Evolutionary conservation across 225 moss, liverwort and hornwort species (phyloP).

Genomic region (Physcomitrellopsis africana): DNA sequence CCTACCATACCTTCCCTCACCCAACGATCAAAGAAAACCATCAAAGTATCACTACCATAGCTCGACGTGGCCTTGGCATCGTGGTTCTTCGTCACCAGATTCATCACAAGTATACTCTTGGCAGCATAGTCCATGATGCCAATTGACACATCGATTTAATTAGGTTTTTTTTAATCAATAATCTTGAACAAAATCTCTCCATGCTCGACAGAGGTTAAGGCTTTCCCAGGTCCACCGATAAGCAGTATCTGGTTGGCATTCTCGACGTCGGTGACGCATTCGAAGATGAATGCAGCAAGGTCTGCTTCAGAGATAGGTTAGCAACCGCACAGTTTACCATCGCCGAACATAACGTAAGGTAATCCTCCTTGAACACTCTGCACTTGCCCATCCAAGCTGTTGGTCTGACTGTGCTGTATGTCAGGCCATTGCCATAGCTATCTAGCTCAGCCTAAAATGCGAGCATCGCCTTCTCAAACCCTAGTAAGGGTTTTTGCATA

Average conservation of each 20-base stretch:
- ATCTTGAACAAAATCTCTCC: conserved; percentile 77
- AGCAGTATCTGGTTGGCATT: conserved; percentile 76
- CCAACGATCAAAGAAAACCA: conserved; percentile 84
- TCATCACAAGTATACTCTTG: conserved; percentile 89
- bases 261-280: conserved; percentile 71
- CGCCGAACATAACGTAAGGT: conserved; percentile 98
- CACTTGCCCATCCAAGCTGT: too few relatives aligned
- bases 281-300: conserved; percentile 84
- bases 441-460: too few relatives aligned
- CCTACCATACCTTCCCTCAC: conserved; percentile 90
- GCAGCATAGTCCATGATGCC: conserved; percentile 97
- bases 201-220: conserved; percentile 86
- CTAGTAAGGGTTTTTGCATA: conserved; percentile 88
- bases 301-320: conserved; percentile 98
- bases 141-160: conserved; percentile 89
- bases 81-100: conserved; percentile 75
- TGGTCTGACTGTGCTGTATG: too few relatives aligned
- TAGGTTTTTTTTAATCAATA: conserved; percentile 69
- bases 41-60: conserved; percentile 83
- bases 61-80: conserved; percentile 88
- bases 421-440: too few relatives aligned
- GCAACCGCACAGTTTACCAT: conserved; percentile 86
- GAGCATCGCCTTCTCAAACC: conserved; percentile 90
- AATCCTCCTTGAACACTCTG: conserved; percentile 90
- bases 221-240: conserved; percentile 94